These are phyloP conservation scores for Penicillium steckii DNA, from an alignment of 495 filamentous ascomycete species.

Conservation along the genomic window DNA sequence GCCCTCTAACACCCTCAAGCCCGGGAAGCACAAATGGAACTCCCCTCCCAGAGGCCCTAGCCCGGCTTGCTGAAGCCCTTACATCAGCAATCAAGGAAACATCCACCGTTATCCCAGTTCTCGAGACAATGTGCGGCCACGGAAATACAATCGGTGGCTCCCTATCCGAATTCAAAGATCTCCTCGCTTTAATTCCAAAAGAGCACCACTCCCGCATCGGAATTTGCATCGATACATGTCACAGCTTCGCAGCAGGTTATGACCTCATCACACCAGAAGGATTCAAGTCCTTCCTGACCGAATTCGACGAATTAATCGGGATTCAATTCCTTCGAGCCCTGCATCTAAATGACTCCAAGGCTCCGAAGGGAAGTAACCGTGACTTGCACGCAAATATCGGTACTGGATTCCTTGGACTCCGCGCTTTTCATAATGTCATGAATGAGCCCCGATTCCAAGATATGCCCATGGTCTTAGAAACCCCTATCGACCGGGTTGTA, in stretches of 20 bases:
- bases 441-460: constrained; percentile 76
- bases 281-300: constrained; percentile 66
- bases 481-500: constrained; percentile 71
- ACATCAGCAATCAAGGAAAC: constrained; percentile 80
- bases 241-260: constrained; percentile 90
- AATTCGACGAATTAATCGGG: constrained; percentile 81
- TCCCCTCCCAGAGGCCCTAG: constrained; percentile 65
- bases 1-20: constrained; percentile 29
- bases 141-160: constrained; percentile 82
- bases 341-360: constrained; percentile 93
- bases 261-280: constrained; percentile 75
- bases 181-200: constrained; percentile 65
- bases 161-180: constrained; percentile 81
- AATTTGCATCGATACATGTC: constrained; percentile 95
- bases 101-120: constrained; percentile 69
- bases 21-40: constrained; percentile 75
- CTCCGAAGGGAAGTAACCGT: constrained; percentile 70
- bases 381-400: constrained; percentile 96
- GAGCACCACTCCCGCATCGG: constrained; percentile 85
- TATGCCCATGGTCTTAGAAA: constrained; percentile 91
- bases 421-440: constrained; percentile 87
- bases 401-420: constrained; percentile 83
- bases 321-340: constrained; percentile 76
- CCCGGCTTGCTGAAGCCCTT: constrained; percentile 72
- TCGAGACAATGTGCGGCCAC: constrained; percentile 94